Percentiles rank a stretch among this genome's conserved stretches.
phyloP scores from a whole-genome alignment of 768 basidiomycete species.

The Lyophyllum decastes region DNA sequence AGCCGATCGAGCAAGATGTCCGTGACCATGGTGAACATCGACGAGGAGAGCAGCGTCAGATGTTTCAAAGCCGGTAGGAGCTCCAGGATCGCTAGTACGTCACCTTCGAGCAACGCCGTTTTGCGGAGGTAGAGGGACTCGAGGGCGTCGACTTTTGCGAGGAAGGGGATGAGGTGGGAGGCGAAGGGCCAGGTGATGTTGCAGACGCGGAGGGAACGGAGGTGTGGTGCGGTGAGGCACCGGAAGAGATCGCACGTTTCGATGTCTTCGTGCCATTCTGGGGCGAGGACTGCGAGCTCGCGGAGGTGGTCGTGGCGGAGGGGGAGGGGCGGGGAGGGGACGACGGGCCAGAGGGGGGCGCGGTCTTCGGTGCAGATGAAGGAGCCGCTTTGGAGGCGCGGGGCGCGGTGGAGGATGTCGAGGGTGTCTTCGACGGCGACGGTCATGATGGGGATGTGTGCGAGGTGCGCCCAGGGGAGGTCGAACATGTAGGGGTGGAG shows the following conservation, averaged over 20 bases:
- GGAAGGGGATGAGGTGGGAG: conserved; percentile 32
- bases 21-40: conserved; percentile 29
- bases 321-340: conserved; percentile 3
- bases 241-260: conserved; percentile 37
- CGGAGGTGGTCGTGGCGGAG: conserved; percentile 33
- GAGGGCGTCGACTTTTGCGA: conserved; percentile 31
- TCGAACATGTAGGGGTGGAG: conserved; percentile 22
- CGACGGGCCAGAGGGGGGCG: not conserved
- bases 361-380: conserved; percentile 18
- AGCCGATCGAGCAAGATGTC: conserved; percentile 35
- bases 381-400: conserved; percentile 15
- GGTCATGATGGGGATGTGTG: conserved; percentile 20
- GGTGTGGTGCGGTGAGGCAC: conserved; percentile 33
- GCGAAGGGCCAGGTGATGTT: conserved; percentile 37
- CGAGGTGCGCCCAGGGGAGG: conserved; percentile 20
- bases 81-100: conserved; percentile 33
- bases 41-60: conserved; percentile 35
- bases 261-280: conserved; percentile 34
- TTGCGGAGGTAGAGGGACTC: conserved; percentile 39
- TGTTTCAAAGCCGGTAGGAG: conserved; percentile 32
- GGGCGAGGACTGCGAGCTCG: conserved; percentile 37
- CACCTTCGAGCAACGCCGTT: conserved; percentile 34
- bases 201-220: conserved; percentile 39
- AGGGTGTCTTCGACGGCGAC: conserved; percentile 13
- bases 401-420: conserved; percentile 19